Conservation (phyloP, 2,329 filamentous ascomycete species). For the Aspergillus tanneri region DNA sequence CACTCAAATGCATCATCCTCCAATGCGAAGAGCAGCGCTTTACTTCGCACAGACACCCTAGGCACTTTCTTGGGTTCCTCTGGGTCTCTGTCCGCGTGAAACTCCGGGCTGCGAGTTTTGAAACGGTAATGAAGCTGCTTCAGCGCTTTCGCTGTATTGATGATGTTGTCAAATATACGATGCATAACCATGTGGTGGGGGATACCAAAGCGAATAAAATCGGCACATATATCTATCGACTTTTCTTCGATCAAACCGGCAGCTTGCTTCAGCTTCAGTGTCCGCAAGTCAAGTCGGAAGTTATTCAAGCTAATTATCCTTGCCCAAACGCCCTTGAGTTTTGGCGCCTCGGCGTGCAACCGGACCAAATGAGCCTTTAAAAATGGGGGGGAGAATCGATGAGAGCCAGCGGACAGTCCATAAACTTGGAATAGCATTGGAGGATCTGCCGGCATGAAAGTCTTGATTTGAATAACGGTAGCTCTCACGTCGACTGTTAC, state of each 20-base stretch:
- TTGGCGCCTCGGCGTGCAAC: constrained; percentile 84
- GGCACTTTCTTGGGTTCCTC: constrained; percentile 85
- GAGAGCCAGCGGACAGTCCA: constrained; percentile 74
- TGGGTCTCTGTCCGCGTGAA: constrained; percentile 79
- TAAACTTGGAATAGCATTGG: constrained; percentile 87
- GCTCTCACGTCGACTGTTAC: constrained; percentile 80
- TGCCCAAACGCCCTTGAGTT: constrained; percentile 80
- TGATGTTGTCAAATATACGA: constrained; percentile 87
- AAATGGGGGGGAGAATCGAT: constrained; percentile 85
- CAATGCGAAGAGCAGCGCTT: constrained; percentile 82
- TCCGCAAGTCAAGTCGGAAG: constrained; percentile 75
- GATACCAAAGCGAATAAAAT: constrained; percentile 82
- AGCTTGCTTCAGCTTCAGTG: constrained; percentile 67
- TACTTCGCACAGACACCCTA: constrained; percentile 77
- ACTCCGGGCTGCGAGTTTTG: constrained; percentile 80
- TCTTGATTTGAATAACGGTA: constrained; percentile 81
- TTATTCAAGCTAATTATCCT: constrained; percentile 80
- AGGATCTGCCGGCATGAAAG: constrained; percentile 84
- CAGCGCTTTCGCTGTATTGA: constrained; percentile 81
- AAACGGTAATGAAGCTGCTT: constrained; percentile 93
- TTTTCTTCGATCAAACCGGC: constrained; percentile 67
- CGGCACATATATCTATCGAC: constrained; percentile 78
- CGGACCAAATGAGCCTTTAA: constrained; percentile 72
- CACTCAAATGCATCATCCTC: constrained; percentile 97
- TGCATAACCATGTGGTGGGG: constrained; percentile 90